A percentile compares a stretch with the other conserved stretches of the same genome.
Evolutionary conservation across 2,329 filamentous ascomycete species (phyloP).

Genomic region (Colletotrichum liaoningense): DNA sequence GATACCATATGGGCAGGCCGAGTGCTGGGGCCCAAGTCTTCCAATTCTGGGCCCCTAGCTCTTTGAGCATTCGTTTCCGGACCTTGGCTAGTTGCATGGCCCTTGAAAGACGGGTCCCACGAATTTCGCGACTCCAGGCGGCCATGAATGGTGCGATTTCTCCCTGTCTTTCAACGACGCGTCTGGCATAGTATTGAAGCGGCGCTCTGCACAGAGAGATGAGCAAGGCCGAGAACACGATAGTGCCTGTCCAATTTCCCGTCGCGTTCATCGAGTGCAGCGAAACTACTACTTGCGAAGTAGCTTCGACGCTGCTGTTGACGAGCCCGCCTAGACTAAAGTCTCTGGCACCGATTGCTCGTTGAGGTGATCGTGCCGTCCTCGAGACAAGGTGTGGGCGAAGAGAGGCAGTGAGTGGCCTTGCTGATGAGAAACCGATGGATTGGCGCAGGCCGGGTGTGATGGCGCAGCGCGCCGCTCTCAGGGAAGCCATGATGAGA

Average conservation of each 20-base stretch:
- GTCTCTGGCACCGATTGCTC: not conserved
- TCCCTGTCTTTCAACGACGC: not conserved
- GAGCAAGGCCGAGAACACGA: not conserved
- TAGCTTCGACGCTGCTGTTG: conserved; percentile 22
- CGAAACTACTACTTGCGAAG: conserved; percentile 33
- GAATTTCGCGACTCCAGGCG: not conserved
- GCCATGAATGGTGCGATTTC: not conserved
- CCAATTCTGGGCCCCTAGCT: conserved; percentile 59
- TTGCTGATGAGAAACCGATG: conserved; percentile 9
- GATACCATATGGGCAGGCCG: conserved; percentile 60
- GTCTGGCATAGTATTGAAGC: not conserved
- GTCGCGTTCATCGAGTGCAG: not conserved
- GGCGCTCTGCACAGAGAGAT: not conserved
- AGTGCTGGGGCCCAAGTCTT: conserved; percentile 54
- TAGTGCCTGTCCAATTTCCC: conserved; percentile 2
- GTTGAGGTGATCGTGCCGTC: not conserved
- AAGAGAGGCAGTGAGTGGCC: conserved; percentile 3
- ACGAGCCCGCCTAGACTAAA: conserved; percentile 46
- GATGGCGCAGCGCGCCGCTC: conserved; percentile 11
- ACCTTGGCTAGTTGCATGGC: not conserved
- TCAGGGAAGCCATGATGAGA: conserved; percentile 21
- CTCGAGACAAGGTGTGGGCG: conserved; percentile 1
- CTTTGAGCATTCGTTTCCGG: conserved; percentile 46
- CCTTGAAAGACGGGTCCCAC: not conserved
- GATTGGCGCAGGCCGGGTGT: conserved; percentile 3